Conservation (phyloP, 768 basidiomycete species). For the Rhodotorula taiwanensis region DNA sequence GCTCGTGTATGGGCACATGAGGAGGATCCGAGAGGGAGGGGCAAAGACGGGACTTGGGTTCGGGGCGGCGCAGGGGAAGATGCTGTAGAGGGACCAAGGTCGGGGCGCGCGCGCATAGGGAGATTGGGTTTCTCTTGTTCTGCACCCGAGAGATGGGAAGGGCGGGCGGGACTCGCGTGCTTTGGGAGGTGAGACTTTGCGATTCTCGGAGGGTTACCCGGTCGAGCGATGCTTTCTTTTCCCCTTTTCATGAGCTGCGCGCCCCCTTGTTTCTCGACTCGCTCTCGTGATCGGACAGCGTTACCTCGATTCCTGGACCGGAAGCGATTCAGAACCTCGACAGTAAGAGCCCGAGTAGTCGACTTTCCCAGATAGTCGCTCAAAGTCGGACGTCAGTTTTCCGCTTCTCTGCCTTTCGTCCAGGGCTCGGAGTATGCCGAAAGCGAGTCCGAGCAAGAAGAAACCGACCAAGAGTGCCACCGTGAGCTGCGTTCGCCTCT, state of each 20-base stretch:
- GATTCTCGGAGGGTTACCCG: background rate
- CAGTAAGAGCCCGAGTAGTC: too few species aligned
- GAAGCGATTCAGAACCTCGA: too few species aligned
- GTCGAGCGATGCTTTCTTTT: background rate
- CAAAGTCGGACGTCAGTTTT: too few species aligned
- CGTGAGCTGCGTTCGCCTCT: background rate
- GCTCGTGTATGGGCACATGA: constrained; percentile 26
- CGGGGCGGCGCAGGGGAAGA: constrained; percentile 28
- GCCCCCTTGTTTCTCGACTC: too few species aligned
- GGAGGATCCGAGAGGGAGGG: constrained; percentile 14
- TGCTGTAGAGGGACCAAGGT: constrained; percentile 18
- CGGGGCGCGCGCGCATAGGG: background rate
- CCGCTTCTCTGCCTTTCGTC: too few species aligned
- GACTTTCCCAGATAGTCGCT: too few species aligned
- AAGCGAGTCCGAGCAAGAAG: background rate
- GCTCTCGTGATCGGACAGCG: too few species aligned
- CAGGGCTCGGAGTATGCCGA: too few species aligned
- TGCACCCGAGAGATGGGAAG: too few species aligned
- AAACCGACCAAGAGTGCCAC: background rate
- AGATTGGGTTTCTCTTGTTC: too few species aligned
- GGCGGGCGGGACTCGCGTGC: too few species aligned
- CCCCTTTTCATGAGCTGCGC: background rate
- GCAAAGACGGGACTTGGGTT: constrained; percentile 26
- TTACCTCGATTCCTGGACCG: too few species aligned
- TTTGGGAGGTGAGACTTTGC: background rate